Percentiles rank a stretch among this genome's conserved stretches.
phyloP scores from a whole-genome alignment of 345 rosid species.

The Camelina sativa region DNA sequence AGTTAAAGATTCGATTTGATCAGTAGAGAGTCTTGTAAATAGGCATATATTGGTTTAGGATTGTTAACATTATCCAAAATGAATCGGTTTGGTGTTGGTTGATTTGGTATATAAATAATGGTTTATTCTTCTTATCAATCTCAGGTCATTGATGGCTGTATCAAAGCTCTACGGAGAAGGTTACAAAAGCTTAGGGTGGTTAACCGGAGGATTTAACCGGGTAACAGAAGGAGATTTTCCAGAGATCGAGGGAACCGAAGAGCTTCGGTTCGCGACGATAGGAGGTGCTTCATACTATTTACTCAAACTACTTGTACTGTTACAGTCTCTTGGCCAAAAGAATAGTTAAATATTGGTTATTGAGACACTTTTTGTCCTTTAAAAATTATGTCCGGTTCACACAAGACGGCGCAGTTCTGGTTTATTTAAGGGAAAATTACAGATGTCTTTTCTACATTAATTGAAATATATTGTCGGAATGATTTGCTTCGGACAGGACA shows the following conservation, averaged over 20 bases:
- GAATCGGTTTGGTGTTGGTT: background rate
- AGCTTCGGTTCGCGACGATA: conserved; percentile 77
- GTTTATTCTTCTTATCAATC: background rate
- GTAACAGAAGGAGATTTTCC: conserved; percentile 64
- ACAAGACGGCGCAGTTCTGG: background rate
- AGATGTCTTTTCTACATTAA: background rate
- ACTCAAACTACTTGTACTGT: conserved; percentile 58
- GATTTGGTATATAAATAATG: background rate
- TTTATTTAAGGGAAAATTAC: background rate
- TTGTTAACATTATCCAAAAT: background rate
- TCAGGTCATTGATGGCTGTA: conserved; percentile 69
- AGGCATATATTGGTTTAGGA: background rate
- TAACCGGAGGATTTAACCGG: conserved; percentile 81
- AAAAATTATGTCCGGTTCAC: conserved; percentile 24
- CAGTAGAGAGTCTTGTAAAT: conserved; percentile 1
- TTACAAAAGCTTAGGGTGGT: conserved; percentile 78
- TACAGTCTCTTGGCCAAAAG: conserved; percentile 53
- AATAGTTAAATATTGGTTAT: background rate
- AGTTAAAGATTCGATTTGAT: background rate
- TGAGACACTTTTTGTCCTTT: background rate
- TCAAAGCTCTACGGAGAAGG: conserved; percentile 64
- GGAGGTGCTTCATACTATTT: conserved; percentile 82
- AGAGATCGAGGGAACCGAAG: conserved; percentile 63
- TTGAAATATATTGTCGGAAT: conserved; percentile 10
- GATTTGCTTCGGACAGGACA: conserved; percentile 35